phyloP scores from a whole-genome alignment of 148 eudicot species.

The Chenopodium quinoa region DNA sequence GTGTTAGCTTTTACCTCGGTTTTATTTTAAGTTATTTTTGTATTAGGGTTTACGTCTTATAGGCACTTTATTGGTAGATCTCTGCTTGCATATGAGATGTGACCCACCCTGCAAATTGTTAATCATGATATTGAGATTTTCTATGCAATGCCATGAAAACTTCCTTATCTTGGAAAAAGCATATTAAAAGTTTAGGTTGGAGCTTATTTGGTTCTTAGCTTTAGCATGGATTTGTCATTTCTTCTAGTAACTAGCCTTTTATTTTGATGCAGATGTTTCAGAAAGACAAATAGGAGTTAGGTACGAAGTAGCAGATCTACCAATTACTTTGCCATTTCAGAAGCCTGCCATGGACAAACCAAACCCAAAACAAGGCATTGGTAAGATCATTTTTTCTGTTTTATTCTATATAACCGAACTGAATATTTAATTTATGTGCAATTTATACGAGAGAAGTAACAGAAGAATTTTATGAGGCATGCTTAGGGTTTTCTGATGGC shows the following conservation, averaged over 20 bases:
- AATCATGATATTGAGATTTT: not conserved
- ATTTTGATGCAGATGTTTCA: slow-evolving; percentile 43
- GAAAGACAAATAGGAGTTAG: slow-evolving; percentile 66
- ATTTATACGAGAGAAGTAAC: not conserved
- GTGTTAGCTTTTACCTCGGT: not conserved
- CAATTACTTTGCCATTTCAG: slow-evolving; percentile 76
- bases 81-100: too few relatives aligned
- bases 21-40: too few relatives aligned
- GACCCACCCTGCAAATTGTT: not conserved
- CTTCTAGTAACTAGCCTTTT: not conserved
- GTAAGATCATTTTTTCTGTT: slow-evolving; percentile 40
- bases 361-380: slow-evolving; percentile 95
- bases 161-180: not conserved
- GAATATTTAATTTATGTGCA: not conserved
- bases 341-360: slow-evolving; percentile 91
- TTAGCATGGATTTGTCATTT: not conserved
- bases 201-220: not conserved
- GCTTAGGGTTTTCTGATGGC: not conserved
- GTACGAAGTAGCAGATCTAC: slow-evolving; percentile 80
- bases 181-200: not conserved
- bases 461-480: not conserved
- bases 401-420: not conserved
- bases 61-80: not conserved
- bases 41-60: too few relatives aligned
- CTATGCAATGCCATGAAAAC: not conserved